These are phyloP conservation scores for Carex myosuroides DNA, from an alignment of 176 grass and related monocot genomes.

Conservation along the genomic window DNA sequence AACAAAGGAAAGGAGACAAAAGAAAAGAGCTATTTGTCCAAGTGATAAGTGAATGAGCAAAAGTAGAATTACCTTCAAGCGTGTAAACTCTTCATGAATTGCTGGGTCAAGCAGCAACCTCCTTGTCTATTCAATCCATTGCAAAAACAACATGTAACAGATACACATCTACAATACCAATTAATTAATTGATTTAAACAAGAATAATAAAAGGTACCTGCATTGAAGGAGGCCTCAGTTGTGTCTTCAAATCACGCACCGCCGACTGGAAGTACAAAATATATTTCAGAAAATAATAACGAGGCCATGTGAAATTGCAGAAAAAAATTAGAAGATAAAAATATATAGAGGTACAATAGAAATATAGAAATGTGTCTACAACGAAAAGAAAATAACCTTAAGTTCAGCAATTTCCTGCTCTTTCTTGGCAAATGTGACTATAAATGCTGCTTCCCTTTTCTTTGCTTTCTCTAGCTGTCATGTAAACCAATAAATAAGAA, in stretches of 20 bases:
- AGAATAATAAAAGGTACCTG: constrained; percentile 47
- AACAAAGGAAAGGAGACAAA: background rate
- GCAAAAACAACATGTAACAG: background rate
- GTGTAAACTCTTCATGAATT: constrained; percentile 97
- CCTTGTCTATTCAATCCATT: constrained; percentile 60
- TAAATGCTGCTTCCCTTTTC: constrained; percentile 96
- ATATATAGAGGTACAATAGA: background rate
- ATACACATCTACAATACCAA: background rate
- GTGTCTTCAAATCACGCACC: constrained; percentile 92
- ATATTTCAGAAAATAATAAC: background rate
- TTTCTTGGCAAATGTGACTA: constrained; percentile 94
- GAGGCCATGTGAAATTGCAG: background rate
- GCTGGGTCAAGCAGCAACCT: constrained; percentile 95
- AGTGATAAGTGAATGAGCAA: background rate
- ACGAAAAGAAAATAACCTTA: constrained; percentile 38
- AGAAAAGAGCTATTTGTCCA: background rate
- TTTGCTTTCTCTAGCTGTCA: constrained; percentile 96
- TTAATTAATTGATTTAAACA: constrained; percentile 10
- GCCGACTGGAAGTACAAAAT: constrained; percentile 58
- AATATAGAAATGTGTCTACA: constrained; percentile 2
- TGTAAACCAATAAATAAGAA: constrained; percentile 19
- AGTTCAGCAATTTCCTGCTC: constrained; percentile 95
- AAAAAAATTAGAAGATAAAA: background rate
- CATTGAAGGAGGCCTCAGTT: constrained; percentile 94
- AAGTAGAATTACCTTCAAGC: constrained; percentile 53